Conservation (phyloP, 78 protist species). For the Dictyostelium capitatum region DNA sequence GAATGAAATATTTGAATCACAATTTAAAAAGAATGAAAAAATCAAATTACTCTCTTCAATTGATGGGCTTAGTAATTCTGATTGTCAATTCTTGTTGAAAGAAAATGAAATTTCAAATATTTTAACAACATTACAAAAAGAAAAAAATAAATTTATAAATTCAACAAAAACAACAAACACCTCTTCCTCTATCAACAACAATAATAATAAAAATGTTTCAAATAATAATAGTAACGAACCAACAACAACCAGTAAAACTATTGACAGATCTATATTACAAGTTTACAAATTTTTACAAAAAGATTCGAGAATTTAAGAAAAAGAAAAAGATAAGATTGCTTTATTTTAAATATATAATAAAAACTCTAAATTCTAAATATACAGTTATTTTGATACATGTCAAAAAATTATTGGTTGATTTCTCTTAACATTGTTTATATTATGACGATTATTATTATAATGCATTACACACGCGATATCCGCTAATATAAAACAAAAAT, state of each 20-base stretch:
- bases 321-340: no score
- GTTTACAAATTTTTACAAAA: conserved; percentile 3
- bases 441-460: no score
- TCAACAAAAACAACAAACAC: not conserved
- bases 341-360: no score
- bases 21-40: not conserved
- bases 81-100: not conserved
- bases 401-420: no score
- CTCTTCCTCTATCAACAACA: no score
- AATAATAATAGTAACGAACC: not conserved
- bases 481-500: no score
- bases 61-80: not conserved
- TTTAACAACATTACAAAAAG: not conserved
- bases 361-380: no score
- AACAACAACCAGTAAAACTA: not conserved
- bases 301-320: conserved; percentile 7
- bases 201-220: no score
- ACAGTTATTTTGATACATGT: no score
- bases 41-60: not conserved
- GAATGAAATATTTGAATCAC: not conserved
- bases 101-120: not conserved
- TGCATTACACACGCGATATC: no score
- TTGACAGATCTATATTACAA: not conserved
- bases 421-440: no score
- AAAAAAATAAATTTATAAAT: conserved; percentile 5